Base-by-base conservation (phyloP, 164 flowering plant species). In the Aristolochia contorta region DNA sequence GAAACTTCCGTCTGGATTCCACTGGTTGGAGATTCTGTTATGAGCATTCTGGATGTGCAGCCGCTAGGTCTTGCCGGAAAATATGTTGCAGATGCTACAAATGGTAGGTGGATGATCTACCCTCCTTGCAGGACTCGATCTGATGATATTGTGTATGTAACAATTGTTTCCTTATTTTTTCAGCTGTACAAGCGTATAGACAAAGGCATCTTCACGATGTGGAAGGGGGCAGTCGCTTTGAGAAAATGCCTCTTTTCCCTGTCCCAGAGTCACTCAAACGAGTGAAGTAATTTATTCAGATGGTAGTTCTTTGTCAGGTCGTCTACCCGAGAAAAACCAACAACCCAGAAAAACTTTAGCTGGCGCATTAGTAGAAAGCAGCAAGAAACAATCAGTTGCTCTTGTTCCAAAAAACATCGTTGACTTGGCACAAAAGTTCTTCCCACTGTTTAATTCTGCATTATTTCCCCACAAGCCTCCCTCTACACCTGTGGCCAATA, bases 381-480 rank as follows among this genome's bases (percentile, higher is more conserved):
- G 89, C 43, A 94, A 82, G 82, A 85, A 79, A 69, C 86, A 84
- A 69, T 78, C 95, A 59, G 78, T 94, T 79, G 95, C 96, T 64
- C 74, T 73, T 61, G 99, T 87, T 55, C 92, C 86, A 12, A 85
- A 77, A 72, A 71, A 80, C 47, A 80, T 94, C 67, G 83, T 77
- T 33, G 77, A 81, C 65, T 73, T 91, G 64, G 82, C 85, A 1
- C 76, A 74, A 71, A 80, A 78, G 63, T 94, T 94, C 67, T 71
- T 77, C 62, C 79, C 84, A 15, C 63, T 91, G 46, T 94, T 94
- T 64, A 94, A 94, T 78, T 76, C 87, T n/a, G 83, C 88, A 58
- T 70, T 94, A 55, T 94, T 80, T 76, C 99, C 99, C 4, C 91
- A 86, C 65, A 88, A 85, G 80, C 99, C 97, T 72, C 97, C 99